phyloP scores from a whole-genome alignment of 441 rosid genomes.

The Croton setiger region DNA sequence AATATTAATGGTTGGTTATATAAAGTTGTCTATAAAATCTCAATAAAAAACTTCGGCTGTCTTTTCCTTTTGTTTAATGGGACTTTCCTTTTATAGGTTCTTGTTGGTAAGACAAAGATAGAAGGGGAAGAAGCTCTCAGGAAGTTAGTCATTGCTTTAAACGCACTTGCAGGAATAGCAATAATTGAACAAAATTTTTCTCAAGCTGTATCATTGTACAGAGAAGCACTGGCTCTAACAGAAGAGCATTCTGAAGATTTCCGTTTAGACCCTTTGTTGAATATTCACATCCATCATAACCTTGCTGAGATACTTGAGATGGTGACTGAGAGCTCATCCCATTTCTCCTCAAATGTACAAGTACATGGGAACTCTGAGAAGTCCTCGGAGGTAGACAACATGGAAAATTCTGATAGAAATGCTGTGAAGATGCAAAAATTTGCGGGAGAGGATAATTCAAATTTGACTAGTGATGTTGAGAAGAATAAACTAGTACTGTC shows the following conservation, averaged over 20 bases:
- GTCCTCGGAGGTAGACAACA: conserved; percentile 31
- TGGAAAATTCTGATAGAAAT: conserved; percentile 34
- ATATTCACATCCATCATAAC: conserved; percentile 92
- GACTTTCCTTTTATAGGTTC: conserved; percentile 53
- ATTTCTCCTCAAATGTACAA: conserved; percentile 31
- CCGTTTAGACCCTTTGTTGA: conserved; percentile 84
- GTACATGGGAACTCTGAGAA: conserved; percentile 34
- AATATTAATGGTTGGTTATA: conserved; percentile 62
- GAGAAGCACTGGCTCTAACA: conserved; percentile 71
- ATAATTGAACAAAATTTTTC: conserved; percentile 65
- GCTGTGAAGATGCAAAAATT: conserved; percentile 50
- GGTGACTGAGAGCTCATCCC: conserved; percentile 34
- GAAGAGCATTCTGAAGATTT: conserved; percentile 79
- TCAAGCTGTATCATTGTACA: conserved; percentile 68
- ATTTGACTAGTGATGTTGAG: conserved; percentile 27
- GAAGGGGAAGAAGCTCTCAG: conserved; percentile 99
- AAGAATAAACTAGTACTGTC: conserved; percentile 22
- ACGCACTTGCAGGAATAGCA: conserved; percentile 92
- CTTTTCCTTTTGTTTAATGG: conserved; percentile 23
- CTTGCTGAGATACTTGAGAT: conserved; percentile 67
- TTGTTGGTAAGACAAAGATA: conserved; percentile 80
- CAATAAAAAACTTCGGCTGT: conserved; percentile 9
- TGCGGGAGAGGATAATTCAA: conserved; percentile 26
- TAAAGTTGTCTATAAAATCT: conserved; percentile 12
- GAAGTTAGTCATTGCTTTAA: conserved; percentile 79